These are phyloP conservation scores for Penicillium nucicola DNA, from an alignment of 495 filamentous ascomycete species.

Conservation along the genomic window DNA sequence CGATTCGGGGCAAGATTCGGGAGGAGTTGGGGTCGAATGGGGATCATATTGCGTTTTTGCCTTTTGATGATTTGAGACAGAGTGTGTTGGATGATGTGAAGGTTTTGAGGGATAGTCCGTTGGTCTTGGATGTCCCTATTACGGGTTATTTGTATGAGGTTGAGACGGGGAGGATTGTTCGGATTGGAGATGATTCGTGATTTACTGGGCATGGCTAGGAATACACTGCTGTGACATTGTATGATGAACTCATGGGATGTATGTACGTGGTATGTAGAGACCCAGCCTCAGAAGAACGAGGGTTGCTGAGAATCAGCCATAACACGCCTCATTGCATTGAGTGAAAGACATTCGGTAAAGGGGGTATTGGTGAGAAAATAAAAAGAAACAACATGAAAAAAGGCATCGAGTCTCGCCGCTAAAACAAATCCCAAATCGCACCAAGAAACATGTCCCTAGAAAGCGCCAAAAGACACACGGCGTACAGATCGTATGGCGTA, in stretches of 20 bases:
- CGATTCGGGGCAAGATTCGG: slow-evolving; percentile 54
- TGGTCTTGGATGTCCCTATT: slow-evolving; percentile 58
- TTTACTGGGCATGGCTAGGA: background rate
- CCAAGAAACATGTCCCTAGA: background rate
- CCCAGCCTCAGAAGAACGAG: background rate
- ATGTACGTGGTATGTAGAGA: background rate
- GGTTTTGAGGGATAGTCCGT: slow-evolving; percentile 55
- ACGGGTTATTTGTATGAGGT: slow-evolving; percentile 82
- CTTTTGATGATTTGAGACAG: slow-evolving; percentile 61
- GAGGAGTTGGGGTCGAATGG: slow-evolving; percentile 54
- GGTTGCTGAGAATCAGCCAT: too few species aligned
- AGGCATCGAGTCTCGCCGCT: background rate
- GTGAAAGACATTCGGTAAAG: background rate
- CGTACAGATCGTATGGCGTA: background rate
- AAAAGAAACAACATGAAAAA: background rate
- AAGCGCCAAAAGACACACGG: background rate
- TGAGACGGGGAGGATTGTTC: slow-evolving; percentile 67
- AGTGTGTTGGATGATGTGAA: slow-evolving; percentile 65
- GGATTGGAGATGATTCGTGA: slow-evolving; percentile 32
- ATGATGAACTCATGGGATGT: background rate
- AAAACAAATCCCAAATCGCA: background rate
- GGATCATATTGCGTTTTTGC: slow-evolving; percentile 53
- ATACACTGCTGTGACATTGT: background rate
- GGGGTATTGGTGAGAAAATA: background rate
- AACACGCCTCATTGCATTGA: background rate